Base-by-base conservation (phyloP, 2,329 filamentous ascomycete species). In the Trichoderma gracile region DNA sequence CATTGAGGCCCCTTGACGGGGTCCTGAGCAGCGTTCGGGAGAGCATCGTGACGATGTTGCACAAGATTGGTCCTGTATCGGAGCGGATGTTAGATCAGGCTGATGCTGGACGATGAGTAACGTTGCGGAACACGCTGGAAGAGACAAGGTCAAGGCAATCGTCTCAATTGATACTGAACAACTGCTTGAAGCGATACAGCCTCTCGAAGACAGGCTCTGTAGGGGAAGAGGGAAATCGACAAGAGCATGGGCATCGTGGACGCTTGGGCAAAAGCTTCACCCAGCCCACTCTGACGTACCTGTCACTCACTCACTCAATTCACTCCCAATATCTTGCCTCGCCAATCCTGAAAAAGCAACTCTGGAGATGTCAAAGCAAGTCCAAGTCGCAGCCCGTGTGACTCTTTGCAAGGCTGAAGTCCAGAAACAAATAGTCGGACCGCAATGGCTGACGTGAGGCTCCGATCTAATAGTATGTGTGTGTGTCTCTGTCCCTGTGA, bases 401-500 rank as follows among this genome's bases (percentile, higher is more conserved):
- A 59, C 45, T 59, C 56, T 40, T 52, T 21, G 49, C 30, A 43
- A 19, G 5, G 33, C 3, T 61, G 8, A 14, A 53, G n/a, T n/a
- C 27, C 23, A 30, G 27, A 30, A 30, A 30, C 38, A 15, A 57
- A n/a, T 52, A 52, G 23, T 23, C 47, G 57, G 47, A 23, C 23
- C 46, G 47, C 57, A 63, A 42, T 52, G 63, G 56, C 56, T 61
- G 56, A 65, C 56, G 56, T 65, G 56, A 65, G 57, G 45, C 62
- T 46, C 60, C 43, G 61, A 70, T 68, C 69, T 71, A n/a, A n/a
- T n/a, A n/a, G n/a, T n/a, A n/a, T n/a, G n/a, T n/a, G 10, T 33
- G 30, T 70, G 64, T 66, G 54, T 33, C 52, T 71, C 66, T 68
- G 67, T 69, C 72, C 73, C 72, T 76, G 73, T 76, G 72, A 72